phyloP scores from a whole-genome alignment of 192 early-diverging fungal species.

The Backusella parvicylindrica region DNA sequence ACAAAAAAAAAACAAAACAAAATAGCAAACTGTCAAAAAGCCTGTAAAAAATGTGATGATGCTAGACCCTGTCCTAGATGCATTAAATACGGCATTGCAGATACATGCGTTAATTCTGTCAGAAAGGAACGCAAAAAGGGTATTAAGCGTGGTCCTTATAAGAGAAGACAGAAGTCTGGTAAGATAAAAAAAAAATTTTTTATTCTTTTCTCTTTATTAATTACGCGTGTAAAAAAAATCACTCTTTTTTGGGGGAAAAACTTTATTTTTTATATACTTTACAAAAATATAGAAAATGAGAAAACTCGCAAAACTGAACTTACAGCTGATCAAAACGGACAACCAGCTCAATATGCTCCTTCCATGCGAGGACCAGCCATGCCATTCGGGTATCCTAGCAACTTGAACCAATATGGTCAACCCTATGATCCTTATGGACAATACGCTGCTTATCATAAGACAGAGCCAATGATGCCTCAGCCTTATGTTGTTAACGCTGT shows the following conservation, averaged over 20 bases:
- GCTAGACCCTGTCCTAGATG: constrained; percentile 84
- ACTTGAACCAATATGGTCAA: constrained; percentile 23
- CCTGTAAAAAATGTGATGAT: constrained; percentile 92
- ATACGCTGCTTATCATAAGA: constrained; percentile 18
- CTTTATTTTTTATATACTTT: constrained; percentile 1
- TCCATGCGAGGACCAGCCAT: constrained; percentile 17
- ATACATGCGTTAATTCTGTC: constrained; percentile 71
- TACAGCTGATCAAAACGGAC: background rate
- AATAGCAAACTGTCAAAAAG: constrained; percentile 78
- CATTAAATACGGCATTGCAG: constrained; percentile 63
- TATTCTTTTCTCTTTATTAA: background rate
- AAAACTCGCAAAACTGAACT: constrained; percentile 9
- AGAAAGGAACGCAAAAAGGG: constrained; percentile 83
- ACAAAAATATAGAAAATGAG: background rate
- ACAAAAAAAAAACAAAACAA: background rate
- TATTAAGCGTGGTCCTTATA: constrained; percentile 83
- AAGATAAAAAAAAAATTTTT: background rate
- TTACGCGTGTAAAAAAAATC: background rate
- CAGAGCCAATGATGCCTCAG: constrained; percentile 11
- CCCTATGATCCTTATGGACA: constrained; percentile 9
- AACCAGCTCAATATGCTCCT: constrained; percentile 13
- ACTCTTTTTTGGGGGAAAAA: background rate
- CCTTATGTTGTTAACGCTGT: constrained; percentile 25
- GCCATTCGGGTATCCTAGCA: constrained; percentile 17
- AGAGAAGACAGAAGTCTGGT: constrained; percentile 39